Evolutionary conservation across 2,329 filamentous ascomycete genomes (phyloP).

Genomic region (Pyricularia sp.): DNA sequence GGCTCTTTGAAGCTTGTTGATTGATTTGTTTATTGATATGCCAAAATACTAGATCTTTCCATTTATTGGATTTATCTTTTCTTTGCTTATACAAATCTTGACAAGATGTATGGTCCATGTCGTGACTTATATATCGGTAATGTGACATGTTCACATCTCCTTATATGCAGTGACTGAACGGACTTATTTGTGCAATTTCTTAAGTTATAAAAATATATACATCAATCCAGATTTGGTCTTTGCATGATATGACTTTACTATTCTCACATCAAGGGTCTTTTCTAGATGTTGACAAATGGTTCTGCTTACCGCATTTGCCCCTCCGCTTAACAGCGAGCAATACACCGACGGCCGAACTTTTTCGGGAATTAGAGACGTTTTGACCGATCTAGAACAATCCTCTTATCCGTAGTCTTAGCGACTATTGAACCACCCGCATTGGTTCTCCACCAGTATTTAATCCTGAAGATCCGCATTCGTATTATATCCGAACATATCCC

Average conservation of each 20-base stretch:
- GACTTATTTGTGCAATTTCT: not conserved
- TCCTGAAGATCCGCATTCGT: not conserved
- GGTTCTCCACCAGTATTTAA: not conserved
- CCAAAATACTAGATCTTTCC: too few species aligned
- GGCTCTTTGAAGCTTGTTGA: too few species aligned
- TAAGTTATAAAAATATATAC: too few species aligned
- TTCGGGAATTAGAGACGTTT: not conserved
- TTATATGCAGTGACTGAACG: not conserved
- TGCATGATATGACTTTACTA: not conserved
- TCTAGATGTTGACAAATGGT: not conserved
- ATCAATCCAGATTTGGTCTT: not conserved
- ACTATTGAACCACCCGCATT: not conserved
- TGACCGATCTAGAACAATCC: not conserved
- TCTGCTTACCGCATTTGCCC: not conserved
- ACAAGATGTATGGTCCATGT: too few species aligned
- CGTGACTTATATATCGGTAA: too few species aligned
- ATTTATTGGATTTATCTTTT: too few species aligned
- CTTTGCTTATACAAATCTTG: too few species aligned
- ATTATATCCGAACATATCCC: too few species aligned
- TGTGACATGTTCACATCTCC: too few species aligned
- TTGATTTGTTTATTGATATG: too few species aligned
- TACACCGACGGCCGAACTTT: not conserved
- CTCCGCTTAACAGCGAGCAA: not conserved
- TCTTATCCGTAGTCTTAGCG: not conserved
- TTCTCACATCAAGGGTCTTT: too few species aligned